Evolutionary conservation across 192 early-diverging fungal genomes (phyloP).

Genomic region (Coemansia javaensis): DNA sequence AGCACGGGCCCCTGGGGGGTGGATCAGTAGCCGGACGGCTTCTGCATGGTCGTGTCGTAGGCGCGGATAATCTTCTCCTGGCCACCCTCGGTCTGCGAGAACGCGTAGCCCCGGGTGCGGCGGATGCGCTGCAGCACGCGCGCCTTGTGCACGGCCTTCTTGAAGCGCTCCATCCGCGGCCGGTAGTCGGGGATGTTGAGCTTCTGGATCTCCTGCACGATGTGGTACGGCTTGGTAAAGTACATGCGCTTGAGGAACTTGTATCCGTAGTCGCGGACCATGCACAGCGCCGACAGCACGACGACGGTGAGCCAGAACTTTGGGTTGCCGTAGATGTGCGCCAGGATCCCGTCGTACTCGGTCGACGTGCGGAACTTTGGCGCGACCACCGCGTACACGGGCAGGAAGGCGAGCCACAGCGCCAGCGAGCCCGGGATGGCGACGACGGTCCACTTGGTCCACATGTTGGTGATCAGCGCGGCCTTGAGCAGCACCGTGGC

Average conservation of each 20-base stretch:
- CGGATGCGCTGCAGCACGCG: constrained; percentile 88
- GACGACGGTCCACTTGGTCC: constrained; percentile 91
- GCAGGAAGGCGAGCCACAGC: constrained; percentile 85
- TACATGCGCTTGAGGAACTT: constrained; percentile 88
- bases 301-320: constrained; percentile 86
- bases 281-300: constrained; percentile 77
- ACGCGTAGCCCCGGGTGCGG: constrained; percentile 92
- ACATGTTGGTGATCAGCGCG: constrained; percentile 80
- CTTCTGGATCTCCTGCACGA: constrained; percentile 98
- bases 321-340: constrained; percentile 59
- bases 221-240: constrained; percentile 81
- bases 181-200: constrained; percentile 98
- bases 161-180: constrained; percentile 96
- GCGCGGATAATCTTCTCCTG: constrained; percentile 77
- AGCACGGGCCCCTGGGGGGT: too few species aligned
- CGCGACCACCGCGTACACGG: constrained; percentile 73
- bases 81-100: constrained; percentile 94
- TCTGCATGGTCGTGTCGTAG: constrained; percentile 69
- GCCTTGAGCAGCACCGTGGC: constrained; percentile 88
- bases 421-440: constrained; percentile 87
- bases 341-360: constrained; percentile 71
- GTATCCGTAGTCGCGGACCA: constrained; percentile 86
- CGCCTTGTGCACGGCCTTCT: constrained; percentile 98
- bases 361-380: constrained; percentile 62
- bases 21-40: constrained; percentile 55